Percentiles rank a stretch among this genome's conserved stretches.
phyloP scores from a whole-genome alignment of 2,329 filamentous ascomycete species.

The Trichoderma guizhouense region DNA sequence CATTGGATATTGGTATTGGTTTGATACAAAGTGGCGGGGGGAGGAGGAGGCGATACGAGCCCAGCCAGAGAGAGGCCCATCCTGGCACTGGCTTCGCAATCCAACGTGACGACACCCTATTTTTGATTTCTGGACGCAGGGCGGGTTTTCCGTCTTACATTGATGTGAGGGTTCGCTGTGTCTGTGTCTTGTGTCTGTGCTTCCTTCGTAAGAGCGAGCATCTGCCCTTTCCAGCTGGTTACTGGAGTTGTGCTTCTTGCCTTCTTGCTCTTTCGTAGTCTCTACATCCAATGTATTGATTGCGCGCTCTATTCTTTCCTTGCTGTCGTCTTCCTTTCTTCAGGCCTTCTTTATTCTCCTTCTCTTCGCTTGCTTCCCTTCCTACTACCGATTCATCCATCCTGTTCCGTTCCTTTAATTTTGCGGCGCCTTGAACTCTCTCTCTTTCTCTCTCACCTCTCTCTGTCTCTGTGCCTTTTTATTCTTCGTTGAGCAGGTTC shows the following conservation, averaged over 20 bases:
- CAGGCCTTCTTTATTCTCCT: neutral
- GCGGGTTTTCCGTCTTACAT: conserved; percentile 3
- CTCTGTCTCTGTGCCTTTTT: neutral
- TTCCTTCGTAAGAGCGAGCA: neutral
- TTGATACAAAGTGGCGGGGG: conserved; percentile 8
- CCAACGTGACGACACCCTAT: neutral
- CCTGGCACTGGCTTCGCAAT: conserved; percentile 1
- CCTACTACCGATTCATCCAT: neutral
- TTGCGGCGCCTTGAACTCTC: neutral
- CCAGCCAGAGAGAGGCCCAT: neutral
- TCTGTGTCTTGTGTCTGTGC: neutral
- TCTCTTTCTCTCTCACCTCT: neutral
- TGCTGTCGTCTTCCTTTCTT: neutral
- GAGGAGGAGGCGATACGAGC: neutral
- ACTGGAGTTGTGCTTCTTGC: conserved; percentile 1
- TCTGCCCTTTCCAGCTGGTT: conserved; percentile 14
- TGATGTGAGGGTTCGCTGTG: neutral
- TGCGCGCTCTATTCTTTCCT: neutral
- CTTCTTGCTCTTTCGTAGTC: neutral
- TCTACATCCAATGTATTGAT: conserved; percentile 1
- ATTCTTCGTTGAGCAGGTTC: conserved; percentile 1
- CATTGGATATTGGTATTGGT: neutral
- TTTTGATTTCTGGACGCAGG: neutral
- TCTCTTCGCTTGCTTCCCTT: neutral
- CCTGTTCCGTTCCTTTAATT: conserved; percentile 4